Evolutionary conservation across 345 rosid species (phyloP).

Genomic region (Gossypium rotundifolium): DNA sequence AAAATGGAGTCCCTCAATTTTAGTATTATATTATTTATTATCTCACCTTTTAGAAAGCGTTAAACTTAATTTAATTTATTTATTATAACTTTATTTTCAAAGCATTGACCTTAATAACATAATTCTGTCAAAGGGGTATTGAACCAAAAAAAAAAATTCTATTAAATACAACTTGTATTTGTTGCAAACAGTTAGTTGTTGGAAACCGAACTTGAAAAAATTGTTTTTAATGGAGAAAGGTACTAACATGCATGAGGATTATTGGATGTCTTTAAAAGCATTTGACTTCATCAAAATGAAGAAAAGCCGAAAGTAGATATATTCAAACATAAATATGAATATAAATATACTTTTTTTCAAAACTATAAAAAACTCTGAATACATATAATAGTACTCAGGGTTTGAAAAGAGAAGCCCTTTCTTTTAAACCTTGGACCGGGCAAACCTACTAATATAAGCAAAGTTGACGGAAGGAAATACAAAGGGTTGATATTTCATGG

Average conservation of each 20-base stretch:
- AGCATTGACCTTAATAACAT: background rate
- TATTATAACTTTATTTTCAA: background rate
- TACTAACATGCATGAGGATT: background rate
- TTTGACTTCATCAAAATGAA: background rate
- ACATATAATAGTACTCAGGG: background rate
- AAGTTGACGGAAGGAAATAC: background rate
- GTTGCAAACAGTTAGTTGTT: background rate
- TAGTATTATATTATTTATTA: background rate
- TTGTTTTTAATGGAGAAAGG: background rate
- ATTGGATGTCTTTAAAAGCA: background rate
- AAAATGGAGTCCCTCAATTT: background rate
- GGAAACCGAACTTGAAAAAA: background rate
- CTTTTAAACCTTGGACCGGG: background rate
- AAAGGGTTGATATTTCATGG: background rate
- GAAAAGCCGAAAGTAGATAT: too few relatives aligned
- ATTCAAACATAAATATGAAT: too few relatives aligned
- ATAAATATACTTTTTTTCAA: too few relatives aligned
- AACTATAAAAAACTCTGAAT: too few relatives aligned
- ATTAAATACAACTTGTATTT: background rate
- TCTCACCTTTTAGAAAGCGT: background rate
- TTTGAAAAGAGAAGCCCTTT: background rate
- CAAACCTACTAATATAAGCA: background rate
- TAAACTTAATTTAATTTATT: background rate
- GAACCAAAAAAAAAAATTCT: background rate
- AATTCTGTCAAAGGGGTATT: background rate